Conservation (phyloP, 164 flowering plant genomes). For the Euptelea pleiosperma region DNA sequence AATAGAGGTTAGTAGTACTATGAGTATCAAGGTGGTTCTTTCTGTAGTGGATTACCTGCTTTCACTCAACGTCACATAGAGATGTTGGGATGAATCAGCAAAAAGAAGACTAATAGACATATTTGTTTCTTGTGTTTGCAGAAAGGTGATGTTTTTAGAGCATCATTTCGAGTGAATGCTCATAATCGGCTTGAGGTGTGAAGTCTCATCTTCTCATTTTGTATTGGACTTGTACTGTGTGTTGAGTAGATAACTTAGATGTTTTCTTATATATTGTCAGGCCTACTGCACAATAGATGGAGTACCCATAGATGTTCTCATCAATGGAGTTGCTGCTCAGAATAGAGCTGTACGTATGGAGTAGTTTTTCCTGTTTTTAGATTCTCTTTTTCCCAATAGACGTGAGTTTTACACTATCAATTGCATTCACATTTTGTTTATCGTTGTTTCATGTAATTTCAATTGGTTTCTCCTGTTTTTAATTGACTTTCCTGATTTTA, state of each 20-base stretch:
- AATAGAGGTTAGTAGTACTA: constrained; percentile 56
- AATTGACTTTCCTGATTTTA: neutral
- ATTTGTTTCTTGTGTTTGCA: constrained; percentile 28
- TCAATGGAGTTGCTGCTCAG: constrained; percentile 64
- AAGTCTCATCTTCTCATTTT: neutral
- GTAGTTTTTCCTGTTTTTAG: neutral
- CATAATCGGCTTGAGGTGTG: constrained; percentile 80
- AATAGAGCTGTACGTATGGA: constrained; percentile 86
- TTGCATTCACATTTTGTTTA: neutral
- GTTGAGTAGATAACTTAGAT: neutral
- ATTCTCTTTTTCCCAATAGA: neutral
- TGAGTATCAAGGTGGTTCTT: neutral
- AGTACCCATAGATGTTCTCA: constrained; percentile 72
- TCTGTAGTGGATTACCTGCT: neutral
- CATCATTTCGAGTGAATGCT: constrained; percentile 79
- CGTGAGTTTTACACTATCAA: neutral
- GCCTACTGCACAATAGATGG: constrained; percentile 95
- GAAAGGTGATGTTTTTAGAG: constrained; percentile 72
- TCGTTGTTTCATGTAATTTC: neutral
- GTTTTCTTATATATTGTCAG: constrained; percentile 35
- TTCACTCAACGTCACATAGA: neutral
- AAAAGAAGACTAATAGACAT: neutral
- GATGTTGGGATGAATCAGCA: constrained; percentile 3
- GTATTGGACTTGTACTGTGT: neutral
- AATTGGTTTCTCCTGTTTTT: neutral